These are phyloP conservation scores for Gossypium raimondii DNA, from an alignment of 345 rosid genomes.

Conservation along the genomic window DNA sequence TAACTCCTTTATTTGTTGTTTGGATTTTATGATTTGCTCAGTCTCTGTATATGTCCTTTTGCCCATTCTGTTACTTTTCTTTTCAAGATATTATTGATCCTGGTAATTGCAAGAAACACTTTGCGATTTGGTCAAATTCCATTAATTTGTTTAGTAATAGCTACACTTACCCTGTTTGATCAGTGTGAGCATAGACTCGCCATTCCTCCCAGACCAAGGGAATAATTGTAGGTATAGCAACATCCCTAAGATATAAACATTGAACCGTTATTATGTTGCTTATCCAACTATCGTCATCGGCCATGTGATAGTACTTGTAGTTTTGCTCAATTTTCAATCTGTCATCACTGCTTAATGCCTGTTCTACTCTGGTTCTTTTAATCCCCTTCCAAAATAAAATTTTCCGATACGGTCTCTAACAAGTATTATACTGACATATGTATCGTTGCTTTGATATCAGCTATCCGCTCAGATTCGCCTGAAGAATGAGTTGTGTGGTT, in stretches of 20 bases:
- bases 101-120: background rate
- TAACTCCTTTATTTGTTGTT: background rate
- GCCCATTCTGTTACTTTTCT: background rate
- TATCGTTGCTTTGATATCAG: background rate
- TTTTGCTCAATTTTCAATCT: no score
- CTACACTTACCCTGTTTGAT: background rate
- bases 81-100: background rate
- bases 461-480: constrained; percentile 2
- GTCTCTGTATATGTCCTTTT: background rate
- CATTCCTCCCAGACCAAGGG: no score
- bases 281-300: background rate
- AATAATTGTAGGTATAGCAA: background rate
- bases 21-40: background rate
- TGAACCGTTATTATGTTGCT: background rate
- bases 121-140: background rate
- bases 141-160: background rate
- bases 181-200: background rate
- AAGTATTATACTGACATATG: background rate
- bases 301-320: no score
- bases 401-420: background rate
- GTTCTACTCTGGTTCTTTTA: background rate
- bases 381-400: background rate
- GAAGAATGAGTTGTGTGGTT: constrained; percentile 6
- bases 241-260: background rate
- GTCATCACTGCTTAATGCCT: background rate